Conservation (phyloP, 306 rosid species). For the Chamaecrista fasciculata region DNA sequence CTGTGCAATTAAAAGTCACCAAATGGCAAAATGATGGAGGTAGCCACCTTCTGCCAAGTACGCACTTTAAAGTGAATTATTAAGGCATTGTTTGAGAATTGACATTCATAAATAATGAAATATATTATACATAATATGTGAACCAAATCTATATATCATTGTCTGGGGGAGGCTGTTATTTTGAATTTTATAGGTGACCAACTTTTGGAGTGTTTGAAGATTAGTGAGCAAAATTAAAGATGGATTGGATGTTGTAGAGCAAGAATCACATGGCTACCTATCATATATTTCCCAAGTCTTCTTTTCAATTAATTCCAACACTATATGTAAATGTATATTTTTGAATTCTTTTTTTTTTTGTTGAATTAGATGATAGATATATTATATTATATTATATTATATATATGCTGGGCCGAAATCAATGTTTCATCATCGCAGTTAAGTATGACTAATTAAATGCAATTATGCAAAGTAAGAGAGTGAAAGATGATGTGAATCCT, state of each 20-base stretch:
- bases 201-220: background rate
- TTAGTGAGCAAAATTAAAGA: background rate
- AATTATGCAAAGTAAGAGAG: background rate
- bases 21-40: background rate
- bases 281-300: no score
- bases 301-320: no score
- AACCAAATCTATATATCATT: background rate
- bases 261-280: background rate
- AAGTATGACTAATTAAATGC: background rate
- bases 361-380: no score
- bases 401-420: background rate
- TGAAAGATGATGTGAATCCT: background rate
- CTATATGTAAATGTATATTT: no score
- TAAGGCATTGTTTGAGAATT: background rate
- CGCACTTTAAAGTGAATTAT: background rate
- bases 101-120: no score
- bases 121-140: no score
- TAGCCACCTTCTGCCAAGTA: background rate
- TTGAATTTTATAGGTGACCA: background rate
- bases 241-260: background rate
- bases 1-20: no score
- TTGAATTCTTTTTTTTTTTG: no score
- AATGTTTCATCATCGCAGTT: background rate
- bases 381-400: no score
- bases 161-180: background rate